Base-by-base conservation (phyloP, 2,329 filamentous ascomycete genomes). In the Monilinia vaccinii-corymbosi region DNA sequence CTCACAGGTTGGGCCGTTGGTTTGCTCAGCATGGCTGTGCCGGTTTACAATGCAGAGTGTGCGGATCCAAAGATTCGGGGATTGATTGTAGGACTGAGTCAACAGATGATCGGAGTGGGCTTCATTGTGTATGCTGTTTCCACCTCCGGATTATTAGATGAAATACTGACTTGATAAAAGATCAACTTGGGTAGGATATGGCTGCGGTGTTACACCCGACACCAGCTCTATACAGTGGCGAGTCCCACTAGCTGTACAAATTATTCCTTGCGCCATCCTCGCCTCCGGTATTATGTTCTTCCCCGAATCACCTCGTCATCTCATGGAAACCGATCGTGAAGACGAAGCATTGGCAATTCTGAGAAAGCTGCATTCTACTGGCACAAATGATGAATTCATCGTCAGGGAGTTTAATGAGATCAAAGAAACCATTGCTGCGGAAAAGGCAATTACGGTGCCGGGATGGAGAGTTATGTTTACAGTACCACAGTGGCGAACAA, bases 301-400 rank as follows among this genome's bases (percentile, higher is more conserved):
- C 38, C 88, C 88, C 0, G 89, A 93, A 72, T 84, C 79, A 7
- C 82, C 82, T 16, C 62, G 86, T 60, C 93, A 89, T 87, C 81
- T 93, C 42, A 88, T 92, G 68, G 86, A 88, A 66, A 81, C 91
- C 65, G 83, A 83, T 61, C 78, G 78, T n/a, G 71, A 78, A 25
- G 85, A 88, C 1, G 73, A 87, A 59, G 88, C 87, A 2, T 78
- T 91, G 10, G 70, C 74, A 51, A 88, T 85, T 0, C 78, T 93
- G 0, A 87, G 86, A 0, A 79, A 79, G 56, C 79, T 93, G 1
- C 89, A 93, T 70, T 76, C 86, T 2, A 78, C 88, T 61, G 88
- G 88, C 72, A 71, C 1, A 73, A 78, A 83, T 64, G 79, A 82
- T n/a, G 79, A 81, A 1, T 83, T 77, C 69, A 80, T 88, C 48